These are phyloP conservation scores for Penicillium samsonianum DNA, from an alignment of 495 filamentous ascomycete species.

Conservation along the genomic window DNA sequence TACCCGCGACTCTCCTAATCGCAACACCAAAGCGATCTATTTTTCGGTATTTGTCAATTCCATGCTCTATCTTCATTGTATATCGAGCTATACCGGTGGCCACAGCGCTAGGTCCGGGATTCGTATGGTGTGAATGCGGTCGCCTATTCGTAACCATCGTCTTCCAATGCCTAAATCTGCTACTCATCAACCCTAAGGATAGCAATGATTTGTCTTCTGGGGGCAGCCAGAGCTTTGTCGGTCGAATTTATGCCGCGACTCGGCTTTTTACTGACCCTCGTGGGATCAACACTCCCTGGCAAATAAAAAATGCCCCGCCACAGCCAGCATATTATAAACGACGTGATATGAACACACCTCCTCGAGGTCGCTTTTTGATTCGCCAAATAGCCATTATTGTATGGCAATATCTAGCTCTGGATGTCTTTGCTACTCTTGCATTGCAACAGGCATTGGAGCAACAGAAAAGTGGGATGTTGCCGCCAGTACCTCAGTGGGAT, in stretches of 20 bases:
- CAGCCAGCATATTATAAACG: conserved; percentile 24
- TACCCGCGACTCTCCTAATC: conserved; percentile 19
- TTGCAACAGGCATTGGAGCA: conserved; percentile 20
- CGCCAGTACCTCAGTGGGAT: conserved; percentile 20
- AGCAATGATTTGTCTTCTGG: conserved; percentile 12
- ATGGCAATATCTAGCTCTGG: conserved; percentile 30
- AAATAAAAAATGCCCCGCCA: conserved; percentile 24
- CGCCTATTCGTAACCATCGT: conserved; percentile 21
- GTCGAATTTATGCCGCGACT: conserved; percentile 11
- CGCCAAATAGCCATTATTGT: conserved; percentile 19
- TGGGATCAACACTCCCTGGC: conserved; percentile 25
- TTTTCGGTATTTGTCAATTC: conserved; percentile 21
- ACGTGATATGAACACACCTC: conserved; percentile 2
- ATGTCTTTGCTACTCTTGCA: conserved; percentile 21
- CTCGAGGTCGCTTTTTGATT: conserved; percentile 23
- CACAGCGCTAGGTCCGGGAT: conserved; percentile 18
- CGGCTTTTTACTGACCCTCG: conserved; percentile 22
- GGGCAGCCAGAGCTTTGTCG: not conserved
- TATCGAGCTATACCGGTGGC: conserved; percentile 16
- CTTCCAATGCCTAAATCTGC: conserved; percentile 21
- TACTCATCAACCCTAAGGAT: conserved; percentile 24
- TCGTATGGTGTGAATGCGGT: conserved; percentile 24
- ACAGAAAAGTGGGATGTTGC: conserved; percentile 11
- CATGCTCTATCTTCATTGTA: conserved; percentile 15
- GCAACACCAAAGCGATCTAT: conserved; percentile 21